A percentile compares a stretch with the other conserved stretches of the same genome.
These are phyloP conservation scores for Polytolypa hystricis DNA, from an alignment of 2,329 filamentous ascomycete genomes.

Conservation along the genomic window DNA sequence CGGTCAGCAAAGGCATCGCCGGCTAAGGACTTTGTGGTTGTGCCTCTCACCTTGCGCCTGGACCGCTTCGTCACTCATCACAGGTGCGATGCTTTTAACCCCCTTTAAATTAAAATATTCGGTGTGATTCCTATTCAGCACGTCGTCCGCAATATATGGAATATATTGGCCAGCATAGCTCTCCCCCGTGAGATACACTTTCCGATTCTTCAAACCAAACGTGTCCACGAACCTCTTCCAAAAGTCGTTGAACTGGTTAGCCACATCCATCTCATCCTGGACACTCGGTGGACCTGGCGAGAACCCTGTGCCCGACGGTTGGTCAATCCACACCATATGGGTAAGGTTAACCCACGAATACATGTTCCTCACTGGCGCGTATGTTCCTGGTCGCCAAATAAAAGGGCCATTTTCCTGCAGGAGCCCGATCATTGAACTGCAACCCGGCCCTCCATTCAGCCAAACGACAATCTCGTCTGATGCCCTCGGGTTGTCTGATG, in stretches of 20 bases:
- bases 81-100: slow-evolving; percentile 63
- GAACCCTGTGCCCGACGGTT: slow-evolving; percentile 55
- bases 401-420: slow-evolving; percentile 69
- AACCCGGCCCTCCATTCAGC: slow-evolving; percentile 45
- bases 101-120: slow-evolving; percentile 57
- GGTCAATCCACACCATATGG: slow-evolving; percentile 66
- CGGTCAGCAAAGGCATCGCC: not conserved
- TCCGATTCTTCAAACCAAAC: slow-evolving; percentile 53
- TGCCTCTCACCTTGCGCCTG: slow-evolving; percentile 1
- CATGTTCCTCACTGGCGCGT: slow-evolving; percentile 51
- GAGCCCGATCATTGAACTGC: slow-evolving; percentile 53
- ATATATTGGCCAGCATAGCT: slow-evolving; percentile 58
- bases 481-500: slow-evolving; percentile 33
- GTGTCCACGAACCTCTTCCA: slow-evolving; percentile 67
- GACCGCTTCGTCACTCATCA: slow-evolving; percentile 34
- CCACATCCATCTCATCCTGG: slow-evolving; percentile 55
- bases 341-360: slow-evolving; percentile 67
- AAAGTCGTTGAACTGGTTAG: slow-evolving; percentile 61
- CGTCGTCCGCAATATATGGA: slow-evolving; percentile 60
- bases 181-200: slow-evolving; percentile 63
- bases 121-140: slow-evolving; percentile 57
- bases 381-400: slow-evolving; percentile 56
- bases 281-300: slow-evolving; percentile 54
- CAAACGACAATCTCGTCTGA: slow-evolving; percentile 34
- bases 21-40: not conserved